Base-by-base conservation (phyloP, 2,329 filamentous ascomycete species). In the Cadophora sp. region DNA sequence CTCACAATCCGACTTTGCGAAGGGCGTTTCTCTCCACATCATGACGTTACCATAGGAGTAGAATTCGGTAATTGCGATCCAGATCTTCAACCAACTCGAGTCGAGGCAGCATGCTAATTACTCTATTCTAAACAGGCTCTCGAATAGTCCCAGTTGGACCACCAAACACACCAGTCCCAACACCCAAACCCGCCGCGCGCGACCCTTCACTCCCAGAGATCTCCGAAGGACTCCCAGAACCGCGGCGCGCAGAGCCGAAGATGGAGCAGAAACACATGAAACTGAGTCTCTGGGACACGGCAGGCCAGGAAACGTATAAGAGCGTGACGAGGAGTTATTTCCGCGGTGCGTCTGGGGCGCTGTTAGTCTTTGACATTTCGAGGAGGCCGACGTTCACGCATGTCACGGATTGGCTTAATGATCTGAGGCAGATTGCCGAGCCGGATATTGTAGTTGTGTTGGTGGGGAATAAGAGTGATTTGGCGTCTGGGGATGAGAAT, bases 221-320 rank as follows among this genome's bases (percentile, higher is more conserved):
- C 30, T 73, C 76, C 11, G 75, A 76, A 47, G 85, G 86, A 55
- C 81, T 88, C 4, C 86, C 86, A 20, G 81, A 85, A 16, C 85
- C 87, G n/a, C 84, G 80, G 13, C 79, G 80, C 43, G 61, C 65
- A 22, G 71, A 73, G 48, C 66, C 66, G 48, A 69, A 75, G 16
- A 74, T 77, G 7, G 81, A 80, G 36, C 88, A 90, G 78, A 90
- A 88, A 75, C 91, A 95, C 81, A 97, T 97, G 94, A 97, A 97
- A 81, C 86, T 97, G 5, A 93, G 90, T 53, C 84, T 98, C 13
- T 98, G 95, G 95, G 95, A 97, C 78, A 98, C 95, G 0, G 95
- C 95, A 18, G 95, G 95, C 30, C 95, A 98, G 79, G 95, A 98
- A 82, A 97, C 94, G 14, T 98, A 98, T 84, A 97, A 97, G 79